Evolutionary conservation across 441 rosid species (phyloP).

Genomic region (Gossypium schwendimanii): DNA sequence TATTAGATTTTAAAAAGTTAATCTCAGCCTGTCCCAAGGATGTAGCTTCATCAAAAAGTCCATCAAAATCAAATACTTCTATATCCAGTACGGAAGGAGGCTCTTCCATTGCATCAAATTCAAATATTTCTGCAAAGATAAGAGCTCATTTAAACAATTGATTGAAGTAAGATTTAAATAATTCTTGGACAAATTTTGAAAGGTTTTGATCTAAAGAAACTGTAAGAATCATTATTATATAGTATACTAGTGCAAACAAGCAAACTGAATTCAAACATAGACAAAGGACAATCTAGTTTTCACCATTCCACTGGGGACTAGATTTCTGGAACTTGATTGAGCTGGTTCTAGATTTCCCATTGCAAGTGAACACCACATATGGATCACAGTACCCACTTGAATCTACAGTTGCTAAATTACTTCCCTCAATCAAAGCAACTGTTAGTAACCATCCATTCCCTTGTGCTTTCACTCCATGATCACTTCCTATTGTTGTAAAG

Average conservation of each 20-base stretch:
- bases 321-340: constrained; percentile 93
- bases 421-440: constrained; percentile 86
- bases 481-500: constrained; percentile 49
- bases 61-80: constrained; percentile 89
- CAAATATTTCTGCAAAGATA: constrained; percentile 76
- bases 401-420: constrained; percentile 79
- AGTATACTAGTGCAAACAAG: neutral
- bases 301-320: constrained; percentile 92
- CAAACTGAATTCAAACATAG: constrained; percentile 11
- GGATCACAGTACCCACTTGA: constrained; percentile 90
- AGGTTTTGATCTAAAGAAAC: neutral
- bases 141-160: constrained; percentile 7
- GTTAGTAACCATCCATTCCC: constrained; percentile 97
- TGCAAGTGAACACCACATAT: constrained; percentile 82
- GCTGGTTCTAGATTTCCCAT: constrained; percentile 86
- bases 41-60: constrained; percentile 84
- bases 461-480: constrained; percentile 95
- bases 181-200: neutral
- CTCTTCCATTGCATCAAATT: constrained; percentile 95
- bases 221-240: neutral
- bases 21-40: constrained; percentile 81
- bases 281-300: constrained; percentile 15
- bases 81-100: constrained; percentile 90
- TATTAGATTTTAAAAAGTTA: constrained; percentile 75
- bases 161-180: constrained; percentile 4